Evolutionary conservation across 2,329 filamentous ascomycete genomes (phyloP), one percentile per base, ranked within the genome.

Genomic region (Ophiostoma fasciatum): DNA sequence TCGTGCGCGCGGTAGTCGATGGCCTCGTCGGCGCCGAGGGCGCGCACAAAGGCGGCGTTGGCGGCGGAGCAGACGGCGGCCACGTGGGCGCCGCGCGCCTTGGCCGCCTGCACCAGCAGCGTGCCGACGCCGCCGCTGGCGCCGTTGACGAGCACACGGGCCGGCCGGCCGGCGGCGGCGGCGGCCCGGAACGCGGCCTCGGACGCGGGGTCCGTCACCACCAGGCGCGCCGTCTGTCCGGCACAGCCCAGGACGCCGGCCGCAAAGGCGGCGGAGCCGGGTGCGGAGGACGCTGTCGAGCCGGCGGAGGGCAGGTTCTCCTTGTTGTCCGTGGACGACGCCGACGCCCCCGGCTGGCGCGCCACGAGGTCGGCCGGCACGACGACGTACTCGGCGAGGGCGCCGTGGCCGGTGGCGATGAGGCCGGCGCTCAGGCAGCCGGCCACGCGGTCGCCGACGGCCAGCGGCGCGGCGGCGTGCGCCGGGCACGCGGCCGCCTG

Each of bases 111-210:
- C 31, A 66, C 49, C 2, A 58, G 51, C 33, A 68, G 45, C 15
- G 56, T 55, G 11, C 66, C 66, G 6, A 70, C 60, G 11, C 63
- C 65, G 1, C 66, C 65, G 43, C 64, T 66, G 15, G 62, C 66
- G 4, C 63, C 66, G 42, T 68, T 65, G 4, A 69, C 51, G 31
- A 70, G 44, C 25, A 68, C 60, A 3, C 55, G 49, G 51, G 40
- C 22, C 22, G 22, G 22, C 4, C 12, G 9, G 9, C 9, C 56
- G 50, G 29, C 18, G 8, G 10, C 21, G 10, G 17, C 18, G 3
- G 29, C 13, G 3, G 13, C 14, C 22, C n/a, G n/a, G 7, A 37
- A 29, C 3, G 27, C 38, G 1, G 28, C 38, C 28, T 21, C 20
- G 5, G 55, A 26, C 3, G 35, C 27, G 1, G 50, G 46, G 26